A percentile compares a stretch with the other conserved stretches of the same genome.
phyloP scores from a whole-genome alignment of 2,329 filamentous ascomycete species.

The Anthostomella pinea region DNA sequence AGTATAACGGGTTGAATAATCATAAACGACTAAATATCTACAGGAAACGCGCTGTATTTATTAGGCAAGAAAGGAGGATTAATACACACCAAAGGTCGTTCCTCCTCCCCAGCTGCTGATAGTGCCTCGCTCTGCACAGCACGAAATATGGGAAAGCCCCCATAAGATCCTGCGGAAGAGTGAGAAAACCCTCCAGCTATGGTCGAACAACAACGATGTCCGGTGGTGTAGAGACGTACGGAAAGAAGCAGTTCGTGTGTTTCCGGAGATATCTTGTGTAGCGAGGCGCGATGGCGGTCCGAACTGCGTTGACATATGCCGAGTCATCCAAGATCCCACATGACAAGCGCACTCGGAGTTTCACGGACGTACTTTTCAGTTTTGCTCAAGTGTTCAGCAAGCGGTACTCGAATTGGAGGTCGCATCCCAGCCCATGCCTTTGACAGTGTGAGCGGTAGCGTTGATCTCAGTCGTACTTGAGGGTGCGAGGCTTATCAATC shows the following conservation, averaged over 20 bases:
- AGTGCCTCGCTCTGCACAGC: no score
- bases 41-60: no score
- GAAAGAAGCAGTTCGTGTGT: constrained; percentile 1
- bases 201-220: no score
- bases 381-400: constrained; percentile 3
- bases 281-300: constrained; percentile 3
- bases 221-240: constrained; percentile 18
- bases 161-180: constrained; percentile 14
- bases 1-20: no score
- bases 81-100: constrained; percentile 30
- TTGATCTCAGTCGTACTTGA: no score
- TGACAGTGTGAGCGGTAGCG: not conserved
- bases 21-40: no score
- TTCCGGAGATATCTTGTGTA: constrained; percentile 2
- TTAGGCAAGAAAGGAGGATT: constrained; percentile 19
- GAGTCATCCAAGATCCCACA: constrained; percentile 24
- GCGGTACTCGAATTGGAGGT: no score
- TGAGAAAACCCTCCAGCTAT: constrained; percentile 18
- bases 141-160: constrained; percentile 5
- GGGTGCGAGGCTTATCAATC: no score
- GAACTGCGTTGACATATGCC: constrained; percentile 23
- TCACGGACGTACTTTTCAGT: constrained; percentile 27
- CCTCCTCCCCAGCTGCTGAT: no score
- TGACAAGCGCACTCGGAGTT: constrained; percentile 23
- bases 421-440: no score